These are phyloP conservation scores for Fusarium hainanense DNA, from an alignment of 2,329 filamentous ascomycete genomes.

Conservation along the genomic window DNA sequence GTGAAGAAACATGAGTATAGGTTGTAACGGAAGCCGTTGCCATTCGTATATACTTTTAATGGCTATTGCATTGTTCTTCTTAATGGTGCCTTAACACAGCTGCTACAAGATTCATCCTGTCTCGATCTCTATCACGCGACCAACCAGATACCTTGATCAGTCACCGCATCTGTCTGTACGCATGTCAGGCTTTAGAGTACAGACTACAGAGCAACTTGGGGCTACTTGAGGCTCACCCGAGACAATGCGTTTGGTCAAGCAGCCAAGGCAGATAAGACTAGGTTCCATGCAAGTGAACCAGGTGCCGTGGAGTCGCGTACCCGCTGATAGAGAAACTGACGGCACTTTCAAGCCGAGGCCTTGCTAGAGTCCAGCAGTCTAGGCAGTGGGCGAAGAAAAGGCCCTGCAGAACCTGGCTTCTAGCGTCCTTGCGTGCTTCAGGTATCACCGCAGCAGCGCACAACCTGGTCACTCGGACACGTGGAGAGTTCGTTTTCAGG, in stretches of 20 bases:
- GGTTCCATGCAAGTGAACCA: conserved; percentile 25
- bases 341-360: conserved; percentile 38
- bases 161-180: conserved; percentile 12
- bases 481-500: conserved; percentile 34
- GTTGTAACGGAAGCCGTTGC: neutral
- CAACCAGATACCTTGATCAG: conserved; percentile 3
- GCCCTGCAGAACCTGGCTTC: conserved; percentile 23
- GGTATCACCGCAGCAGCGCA: conserved; percentile 30
- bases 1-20: neutral
- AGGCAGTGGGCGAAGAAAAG: conserved; percentile 1
- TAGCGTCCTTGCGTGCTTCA: conserved; percentile 22
- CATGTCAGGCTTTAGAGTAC: neutral
- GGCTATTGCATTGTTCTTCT: neutral
- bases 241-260: conserved; percentile 9
- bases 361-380: neutral
- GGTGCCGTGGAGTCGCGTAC: conserved; percentile 16
- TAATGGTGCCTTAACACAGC: neutral
- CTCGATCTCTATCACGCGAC: conserved; percentile 37
- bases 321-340: conserved; percentile 16
- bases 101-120: neutral
- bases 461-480: conserved; percentile 30
- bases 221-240: conserved; percentile 27
- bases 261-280: conserved; percentile 16
- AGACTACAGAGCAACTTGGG: conserved; percentile 1
- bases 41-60: neutral